Percentiles rank a stretch among this genome's conserved stretches.
These are phyloP conservation scores for Millerozyma miso DNA, from an alignment of 805 yeast species.

Conservation along the genomic window DNA sequence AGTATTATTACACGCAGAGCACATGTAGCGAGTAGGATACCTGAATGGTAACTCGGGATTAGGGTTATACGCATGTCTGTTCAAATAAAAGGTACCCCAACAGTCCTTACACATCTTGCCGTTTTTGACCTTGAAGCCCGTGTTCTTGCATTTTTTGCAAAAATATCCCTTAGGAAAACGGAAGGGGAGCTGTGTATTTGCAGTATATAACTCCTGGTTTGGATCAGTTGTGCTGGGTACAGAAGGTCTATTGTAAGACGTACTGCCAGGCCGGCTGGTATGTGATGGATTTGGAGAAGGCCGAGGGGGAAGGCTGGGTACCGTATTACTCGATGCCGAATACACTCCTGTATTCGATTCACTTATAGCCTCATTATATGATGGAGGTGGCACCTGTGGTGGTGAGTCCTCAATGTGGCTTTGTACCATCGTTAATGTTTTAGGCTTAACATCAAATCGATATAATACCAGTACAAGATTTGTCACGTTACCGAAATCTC, in stretches of 20 bases:
- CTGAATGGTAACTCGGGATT: constrained; percentile 55
- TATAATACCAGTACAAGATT: too few species aligned
- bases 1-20: constrained; percentile 70
- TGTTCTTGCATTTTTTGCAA: constrained; percentile 31
- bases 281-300: constrained; percentile 2
- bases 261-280: background rate
- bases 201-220: constrained; percentile 4
- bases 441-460: too few species aligned
- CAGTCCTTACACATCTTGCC: constrained; percentile 26
- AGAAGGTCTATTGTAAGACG: background rate
- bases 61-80: constrained; percentile 38
- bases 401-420: constrained; percentile 6
- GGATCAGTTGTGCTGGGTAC: background rate
- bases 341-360: constrained; percentile 10
- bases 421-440: background rate
- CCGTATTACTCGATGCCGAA: constrained; percentile 12
- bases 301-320: constrained; percentile 9
- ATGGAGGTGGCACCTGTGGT: constrained; percentile 36
- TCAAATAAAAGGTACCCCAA: constrained; percentile 27
- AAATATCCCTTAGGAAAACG: constrained; percentile 25
- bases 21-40: constrained; percentile 59
- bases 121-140: constrained; percentile 25
- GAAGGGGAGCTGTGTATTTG: constrained; percentile 22
- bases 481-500: background rate
- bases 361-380: constrained; percentile 43